Base-by-base conservation (phyloP, 1,284 basidiomycete species). In the Ustilago crameri region DNA sequence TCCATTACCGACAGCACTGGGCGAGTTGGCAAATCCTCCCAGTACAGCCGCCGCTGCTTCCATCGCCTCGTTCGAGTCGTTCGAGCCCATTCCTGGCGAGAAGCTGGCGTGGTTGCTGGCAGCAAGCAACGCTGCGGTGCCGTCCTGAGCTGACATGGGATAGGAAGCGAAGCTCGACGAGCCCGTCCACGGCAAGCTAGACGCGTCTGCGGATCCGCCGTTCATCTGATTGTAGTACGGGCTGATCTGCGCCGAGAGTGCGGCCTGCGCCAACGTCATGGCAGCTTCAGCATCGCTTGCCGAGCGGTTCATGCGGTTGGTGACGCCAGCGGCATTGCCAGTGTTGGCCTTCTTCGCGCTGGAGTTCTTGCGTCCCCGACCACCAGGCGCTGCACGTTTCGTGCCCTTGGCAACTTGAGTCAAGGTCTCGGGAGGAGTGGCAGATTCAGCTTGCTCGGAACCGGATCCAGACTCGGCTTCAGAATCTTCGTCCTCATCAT, bases 231-330 rank as follows among this genome's bases (percentile, higher is more conserved):
- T 61, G 41, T 69, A 74, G 55, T 68, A 74, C 0, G 71, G 61
- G 38, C 65, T 68, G 62, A 65, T 62, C 40, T 78, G 76, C 17
- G 76, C 76, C 35, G 71, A 63, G 12, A 76, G 51, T 3, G 76
- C 74, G 7, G 74, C 76, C 50, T 75, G 68, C 5, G 76, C 76
- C 44, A 78, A 48, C 20, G 74, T 76, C 69, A 78, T 70, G 26
- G 76, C 76, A 4, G 76, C 76, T 41, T 78, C 76, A 12, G 74
- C 74, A 42, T 76, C 74, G 51, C 74, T 76, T 12, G 72, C 69
- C 5, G 69, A 73, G 9, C 76, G 66, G 43, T 76, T 76, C 57
- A 64, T 55, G 57, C 65, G 61, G 34, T 61, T 74, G 23, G 50
- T 53, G 24, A 68, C 57, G 20, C 56, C 61, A 10, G 57, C 55